phyloP scores from a whole-genome alignment of 1,284 basidiomycete genomes.

The Entoloma clypeatum region DNA sequence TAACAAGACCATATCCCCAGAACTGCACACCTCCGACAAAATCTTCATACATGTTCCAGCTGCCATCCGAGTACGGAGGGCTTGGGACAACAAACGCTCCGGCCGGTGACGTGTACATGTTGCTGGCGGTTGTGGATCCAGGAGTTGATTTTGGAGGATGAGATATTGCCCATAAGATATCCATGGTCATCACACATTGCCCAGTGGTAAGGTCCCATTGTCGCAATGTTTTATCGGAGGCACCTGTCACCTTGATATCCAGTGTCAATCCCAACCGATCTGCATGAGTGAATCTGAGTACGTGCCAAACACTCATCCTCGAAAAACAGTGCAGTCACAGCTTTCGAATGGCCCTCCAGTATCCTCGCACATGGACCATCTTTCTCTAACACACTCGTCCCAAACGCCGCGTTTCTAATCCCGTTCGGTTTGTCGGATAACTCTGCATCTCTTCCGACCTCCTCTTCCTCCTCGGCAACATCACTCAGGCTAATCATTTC shows the following conservation, averaged over 20 bases:
- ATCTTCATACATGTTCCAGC: constrained; percentile 94
- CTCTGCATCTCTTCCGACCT: constrained; percentile 35
- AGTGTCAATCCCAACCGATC: constrained; percentile 7
- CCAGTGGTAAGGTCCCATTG: constrained; percentile 98
- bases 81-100: constrained; percentile 78
- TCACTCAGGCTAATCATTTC: constrained; percentile 58
- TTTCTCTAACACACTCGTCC: constrained; percentile 23
- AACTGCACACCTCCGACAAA: constrained; percentile 98
- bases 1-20: constrained; percentile 97
- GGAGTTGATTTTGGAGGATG: constrained; percentile 68
- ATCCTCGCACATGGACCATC: constrained; percentile 66
- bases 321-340: constrained; percentile 91
- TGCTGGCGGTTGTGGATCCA: constrained; percentile 36
- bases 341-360: constrained; percentile 89
- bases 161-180: constrained; percentile 98
- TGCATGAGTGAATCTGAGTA: constrained; percentile 1
- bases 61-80: constrained; percentile 86
- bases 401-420: constrained; percentile 29
- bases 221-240: constrained; percentile 96
- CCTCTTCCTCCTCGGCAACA: constrained; percentile 59
- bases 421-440: constrained; percentile 32
- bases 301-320: constrained; percentile 89
- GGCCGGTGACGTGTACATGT: constrained; percentile 54
- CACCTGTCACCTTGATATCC: constrained; percentile 77
- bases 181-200: constrained; percentile 99